Evolutionary conservation across 164 flowering plant genomes (phyloP), one percentile per base, ranked within the genome.

Genomic region (Umbellularia californica): DNA sequence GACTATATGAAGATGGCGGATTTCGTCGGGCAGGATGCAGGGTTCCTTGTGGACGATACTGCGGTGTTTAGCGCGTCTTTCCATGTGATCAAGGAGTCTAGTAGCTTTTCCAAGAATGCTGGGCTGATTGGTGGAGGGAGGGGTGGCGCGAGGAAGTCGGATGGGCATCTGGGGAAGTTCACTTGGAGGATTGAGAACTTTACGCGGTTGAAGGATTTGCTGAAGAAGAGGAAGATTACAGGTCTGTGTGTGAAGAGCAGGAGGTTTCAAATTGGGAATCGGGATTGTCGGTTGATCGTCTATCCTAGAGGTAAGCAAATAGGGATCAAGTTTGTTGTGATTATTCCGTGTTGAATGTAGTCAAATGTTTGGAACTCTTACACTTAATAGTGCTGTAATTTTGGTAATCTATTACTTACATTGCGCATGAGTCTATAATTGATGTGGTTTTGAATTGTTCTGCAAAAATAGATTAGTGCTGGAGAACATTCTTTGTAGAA

Each of bases 1-100:
- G 99, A 95, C 79, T 95, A 93, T 74, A 93, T 95, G 97, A 93
- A 90, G 79, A 95, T 95, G 99, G 76, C 83, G 13, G 99, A 95
- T 78, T 95, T 95, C 79, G 35, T 89, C 63, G 89, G 88, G 24
- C 70, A 65, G 0, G 95, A 91, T 2, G 71, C 89, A 0, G 99
- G 99, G 65, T 95, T 86, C 80, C 80, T 95, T 80, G 87, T 91
- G 71, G 97, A 95, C 65, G 95, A 95, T 74, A 93, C 95, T 63
- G 97, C 97, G 1, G 90, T 88, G 23, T 95, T 95, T 77, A 93
- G 93, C 73, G 86, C 97, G 0, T 92, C 97, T 0, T 95, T 92
- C 75, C 97, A 95, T 83, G 97, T 90, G 47, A 91, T 95, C 72
- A 92, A 95, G 88, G 98, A 92, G 79, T 82, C 85, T 12, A 86